Conservation (phyloP, 2,329 filamentous ascomycete genomes). For the Alternaria rosae region DNA sequence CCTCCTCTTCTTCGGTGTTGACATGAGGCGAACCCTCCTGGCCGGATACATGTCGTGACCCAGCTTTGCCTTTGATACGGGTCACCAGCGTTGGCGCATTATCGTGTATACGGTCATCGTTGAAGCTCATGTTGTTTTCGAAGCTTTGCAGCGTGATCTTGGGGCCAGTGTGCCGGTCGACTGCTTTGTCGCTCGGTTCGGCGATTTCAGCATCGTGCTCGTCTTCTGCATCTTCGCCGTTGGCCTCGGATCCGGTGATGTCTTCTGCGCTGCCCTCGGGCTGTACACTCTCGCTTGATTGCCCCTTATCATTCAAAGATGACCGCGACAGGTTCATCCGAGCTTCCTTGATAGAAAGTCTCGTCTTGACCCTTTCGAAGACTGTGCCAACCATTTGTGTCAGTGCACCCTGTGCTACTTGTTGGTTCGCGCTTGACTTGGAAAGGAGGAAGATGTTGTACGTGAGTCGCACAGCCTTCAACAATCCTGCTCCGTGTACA, state of each 20-base stretch:
- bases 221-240: slow-evolving; percentile 53
- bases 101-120: slow-evolving; percentile 70
- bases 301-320: slow-evolving; percentile 49
- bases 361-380: slow-evolving; percentile 89
- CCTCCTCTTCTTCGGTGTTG: slow-evolving; percentile 70
- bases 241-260: slow-evolving; percentile 33
- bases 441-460: slow-evolving; percentile 99
- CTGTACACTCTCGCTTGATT: slow-evolving; percentile 41
- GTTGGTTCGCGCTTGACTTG: slow-evolving; percentile 92
- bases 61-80: slow-evolving; percentile 59
- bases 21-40: slow-evolving; percentile 56
- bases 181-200: slow-evolving; percentile 53
- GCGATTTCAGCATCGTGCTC: slow-evolving; percentile 47
- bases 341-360: slow-evolving; percentile 86
- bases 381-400: slow-evolving; percentile 99
- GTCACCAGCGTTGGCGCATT: slow-evolving; percentile 73
- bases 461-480: slow-evolving; percentile 96
- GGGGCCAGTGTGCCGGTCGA: slow-evolving; percentile 57
- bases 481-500: slow-evolving; percentile 91
- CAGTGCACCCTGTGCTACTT: slow-evolving; percentile 93
- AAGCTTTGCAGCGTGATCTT: slow-evolving; percentile 74
- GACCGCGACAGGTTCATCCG: slow-evolving; percentile 64
- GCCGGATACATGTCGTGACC: slow-evolving; percentile 56
- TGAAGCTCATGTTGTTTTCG: slow-evolving; percentile 70
- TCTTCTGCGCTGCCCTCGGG: slow-evolving; percentile 36